Percentiles rank a stretch among this genome's conserved stretches.
These are phyloP conservation scores for Endothia cerciana DNA, from an alignment of 2,329 filamentous ascomycete species.

Conservation along the genomic window DNA sequence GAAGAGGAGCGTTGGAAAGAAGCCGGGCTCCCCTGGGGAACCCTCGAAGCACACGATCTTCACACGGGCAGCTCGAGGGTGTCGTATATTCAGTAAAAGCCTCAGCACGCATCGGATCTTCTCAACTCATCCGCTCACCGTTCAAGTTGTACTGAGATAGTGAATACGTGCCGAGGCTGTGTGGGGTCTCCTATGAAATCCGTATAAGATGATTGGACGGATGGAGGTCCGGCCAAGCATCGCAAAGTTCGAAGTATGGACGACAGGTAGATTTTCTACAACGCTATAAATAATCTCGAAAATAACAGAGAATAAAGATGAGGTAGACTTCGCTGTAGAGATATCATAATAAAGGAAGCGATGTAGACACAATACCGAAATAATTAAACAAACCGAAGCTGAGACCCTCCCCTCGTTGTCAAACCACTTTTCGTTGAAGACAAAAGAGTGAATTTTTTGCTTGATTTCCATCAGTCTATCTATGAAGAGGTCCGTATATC, in stretches of 20 bases:
- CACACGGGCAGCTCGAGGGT: neutral
- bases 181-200: neutral
- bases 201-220: constrained; percentile 3
- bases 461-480: too few species aligned
- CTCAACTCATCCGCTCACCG: neutral
- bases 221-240: neutral
- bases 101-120: neutral
- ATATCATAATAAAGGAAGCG: neutral
- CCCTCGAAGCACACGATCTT: neutral
- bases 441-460: too few species aligned
- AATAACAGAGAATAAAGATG: neutral
- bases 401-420: neutral
- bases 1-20: neutral
- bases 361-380: neutral
- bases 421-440: neutral
- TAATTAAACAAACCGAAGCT: neutral
- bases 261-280: neutral
- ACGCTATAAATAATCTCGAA: neutral
- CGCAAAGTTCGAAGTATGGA: neutral
- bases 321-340: neutral
- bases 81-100: neutral
- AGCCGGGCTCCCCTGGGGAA: neutral
- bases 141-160: neutral
- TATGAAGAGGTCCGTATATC: too few species aligned
- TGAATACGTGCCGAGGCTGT: neutral